Conservation (phyloP, 257 asterid genomes). For the Solanum peruvianum region DNA sequence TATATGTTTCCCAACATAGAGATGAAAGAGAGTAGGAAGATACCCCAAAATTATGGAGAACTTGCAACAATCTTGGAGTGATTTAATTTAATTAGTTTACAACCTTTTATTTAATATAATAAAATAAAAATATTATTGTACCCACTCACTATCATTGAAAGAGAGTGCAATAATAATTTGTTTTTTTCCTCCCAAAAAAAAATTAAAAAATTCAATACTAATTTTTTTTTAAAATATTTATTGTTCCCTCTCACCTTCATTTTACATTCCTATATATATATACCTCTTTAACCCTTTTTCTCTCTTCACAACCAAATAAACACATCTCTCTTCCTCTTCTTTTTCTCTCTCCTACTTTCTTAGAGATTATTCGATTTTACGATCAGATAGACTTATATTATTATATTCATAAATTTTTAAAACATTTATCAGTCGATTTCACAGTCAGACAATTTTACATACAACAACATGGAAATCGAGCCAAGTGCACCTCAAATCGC, state of each 20-base stretch:
- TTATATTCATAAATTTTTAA: background rate
- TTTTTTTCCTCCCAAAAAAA: background rate
- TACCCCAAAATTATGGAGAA: background rate
- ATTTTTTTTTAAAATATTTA: too few species aligned
- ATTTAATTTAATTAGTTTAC: background rate
- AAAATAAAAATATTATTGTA: background rate
- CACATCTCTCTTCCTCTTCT: background rate
- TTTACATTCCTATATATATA: conserved; percentile 6
- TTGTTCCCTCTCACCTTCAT: background rate
- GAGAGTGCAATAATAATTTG: background rate
- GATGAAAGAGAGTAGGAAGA: background rate
- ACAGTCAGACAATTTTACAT: background rate
- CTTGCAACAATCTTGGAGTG: background rate
- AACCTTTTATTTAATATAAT: background rate
- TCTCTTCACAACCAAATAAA: conserved; percentile 5
- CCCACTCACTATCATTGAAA: background rate
- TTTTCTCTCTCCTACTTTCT: background rate
- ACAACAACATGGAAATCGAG: conserved; percentile 17
- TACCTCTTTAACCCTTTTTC: background rate
- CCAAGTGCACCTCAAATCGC: background rate
- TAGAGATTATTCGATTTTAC: background rate
- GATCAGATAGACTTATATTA: background rate
- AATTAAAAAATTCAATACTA: background rate
- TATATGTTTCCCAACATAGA: background rate
- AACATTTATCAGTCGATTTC: background rate